Evolutionary conservation across 257 asterid species (phyloP), one percentile per base, ranked within the genome.

Genomic region (Sherardia arvensis): DNA sequence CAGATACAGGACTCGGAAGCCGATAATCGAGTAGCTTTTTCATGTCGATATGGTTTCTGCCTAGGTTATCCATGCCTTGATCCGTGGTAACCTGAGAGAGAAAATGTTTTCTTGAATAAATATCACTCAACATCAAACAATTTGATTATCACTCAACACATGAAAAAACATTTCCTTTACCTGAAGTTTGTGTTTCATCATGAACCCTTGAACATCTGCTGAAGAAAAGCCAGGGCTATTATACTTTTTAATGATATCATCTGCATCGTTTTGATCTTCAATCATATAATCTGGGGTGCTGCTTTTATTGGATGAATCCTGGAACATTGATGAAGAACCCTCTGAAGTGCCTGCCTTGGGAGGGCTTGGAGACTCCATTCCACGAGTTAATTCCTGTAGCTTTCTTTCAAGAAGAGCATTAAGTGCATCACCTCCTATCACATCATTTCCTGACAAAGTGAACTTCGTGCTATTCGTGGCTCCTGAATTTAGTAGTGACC

Each of bases 371-470:
- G 84, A 74, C 67, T 87, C 95, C 21, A 82, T 83, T 67, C 69
- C 83, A 30, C 18, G 77, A 67, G 92, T 74, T 72, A 87, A 74
- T 71, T 89, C 96, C 72, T 79, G 77, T 27, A 89, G 80, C 72
- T 89, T 89, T 74, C 84, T 84, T 80, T 89, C 99, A 78, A 92
- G 76, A 69, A 92, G 90, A 60, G 80, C 69, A 76, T 84, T 87
- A 55, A 92, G 78, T 25, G 77, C 84, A 76, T 85, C 95, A 59
- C 87, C 84, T 59, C 89, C 83, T 62, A 63, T 75, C 33, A 77
- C 59, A 66, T 73, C 80, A 71, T 76, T 69, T 55, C 76, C 84
- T 14, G 49, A 62, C 63, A 72, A 48, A 56, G 86, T 75, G 51
- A 69, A 67, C 70, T 71, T 75, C 47, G 84, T 62, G 71, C 67